Evolutionary conservation across 2,329 filamentous ascomycete species (phyloP), one percentile per base, ranked within the genome.

Genomic region (Talaromyces sp.): DNA sequence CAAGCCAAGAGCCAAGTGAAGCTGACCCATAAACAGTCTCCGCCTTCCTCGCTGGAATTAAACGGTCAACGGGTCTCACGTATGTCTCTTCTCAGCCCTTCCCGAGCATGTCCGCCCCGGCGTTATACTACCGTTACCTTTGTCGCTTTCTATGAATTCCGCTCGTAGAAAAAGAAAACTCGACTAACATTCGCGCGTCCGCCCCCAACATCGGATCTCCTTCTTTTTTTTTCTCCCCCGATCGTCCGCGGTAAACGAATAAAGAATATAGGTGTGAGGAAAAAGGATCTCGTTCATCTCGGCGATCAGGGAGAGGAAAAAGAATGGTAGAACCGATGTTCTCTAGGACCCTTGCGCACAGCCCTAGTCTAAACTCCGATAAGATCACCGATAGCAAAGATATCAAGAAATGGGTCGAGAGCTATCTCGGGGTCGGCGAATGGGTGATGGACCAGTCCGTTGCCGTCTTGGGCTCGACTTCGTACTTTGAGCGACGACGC

Each of bases 361-460:
- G 73, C 72, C 73, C 85, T 78, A 97, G 95, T 83, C 84, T 99
- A 79, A 91, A 92, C 81, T 88, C 90, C 70, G 92, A 97, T 67
- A 88, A 88, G 69, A 84, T 96, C 71, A 85, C 89, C 73, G 91
- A 96, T 62, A 93, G 88, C 76, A 90, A 91, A 75, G 89, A 93
- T 65, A 78, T 95, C 68, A 88, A 89, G 74, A 88, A 88, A 72
- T 98, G 93, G 92, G 86, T 98, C 67, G 89, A 93, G 72, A 93
- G 89, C 75, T 98, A 98, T 76, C 87, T 98, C 51, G 92, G 92
- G 65, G 88, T 97, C 19, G 95, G 95, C 69, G 95, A 99, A 81
- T 96, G 92, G 86, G 90, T 97, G 66, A 96, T 99, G 92, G 95
- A 99, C 77, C 90, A 96, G 80, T 96, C 92, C 32, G 92, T 98